Conservation (phyloP, 2,329 filamentous ascomycete species). For the Phialophora expanda region DNA sequence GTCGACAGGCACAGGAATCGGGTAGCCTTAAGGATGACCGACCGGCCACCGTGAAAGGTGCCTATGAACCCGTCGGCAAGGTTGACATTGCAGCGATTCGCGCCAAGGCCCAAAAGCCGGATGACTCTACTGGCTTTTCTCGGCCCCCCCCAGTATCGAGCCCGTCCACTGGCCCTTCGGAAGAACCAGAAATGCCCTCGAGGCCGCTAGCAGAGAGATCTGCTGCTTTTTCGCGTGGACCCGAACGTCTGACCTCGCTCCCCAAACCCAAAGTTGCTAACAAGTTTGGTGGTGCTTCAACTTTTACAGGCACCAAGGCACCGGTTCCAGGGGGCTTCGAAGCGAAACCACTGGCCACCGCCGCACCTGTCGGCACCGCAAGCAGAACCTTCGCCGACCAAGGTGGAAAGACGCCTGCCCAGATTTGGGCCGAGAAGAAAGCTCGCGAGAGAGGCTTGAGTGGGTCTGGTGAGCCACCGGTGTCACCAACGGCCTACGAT, state of each 20-base stretch:
- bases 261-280: constrained; percentile 96
- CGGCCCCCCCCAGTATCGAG: constrained; percentile 47
- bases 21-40: constrained; percentile 69
- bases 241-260: constrained; percentile 81
- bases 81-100: constrained; percentile 96
- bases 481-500: constrained; percentile 51
- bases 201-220: constrained; percentile 76
- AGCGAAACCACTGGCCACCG: constrained; percentile 63
- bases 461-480: constrained; percentile 58
- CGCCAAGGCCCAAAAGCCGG: constrained; percentile 74
- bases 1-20: constrained; percentile 71
- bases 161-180: constrained; percentile 51
- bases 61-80: constrained; percentile 94
- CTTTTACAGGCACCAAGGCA: constrained; percentile 87
- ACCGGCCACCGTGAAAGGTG: constrained; percentile 83
- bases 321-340: constrained; percentile 74
- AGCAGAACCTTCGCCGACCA: constrained; percentile 94
- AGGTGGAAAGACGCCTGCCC: constrained; percentile 93
- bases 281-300: constrained; percentile 74
- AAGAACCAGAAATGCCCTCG: constrained; percentile 57
- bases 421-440: constrained; percentile 98
- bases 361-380: constrained; percentile 74
- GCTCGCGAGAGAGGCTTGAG: constrained; percentile 70
- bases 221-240: constrained; percentile 69
- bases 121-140: constrained; percentile 42